Evolutionary conservation across 208 protist genomes (phyloP).

Genomic region (Porcisia hertigi): DNA sequence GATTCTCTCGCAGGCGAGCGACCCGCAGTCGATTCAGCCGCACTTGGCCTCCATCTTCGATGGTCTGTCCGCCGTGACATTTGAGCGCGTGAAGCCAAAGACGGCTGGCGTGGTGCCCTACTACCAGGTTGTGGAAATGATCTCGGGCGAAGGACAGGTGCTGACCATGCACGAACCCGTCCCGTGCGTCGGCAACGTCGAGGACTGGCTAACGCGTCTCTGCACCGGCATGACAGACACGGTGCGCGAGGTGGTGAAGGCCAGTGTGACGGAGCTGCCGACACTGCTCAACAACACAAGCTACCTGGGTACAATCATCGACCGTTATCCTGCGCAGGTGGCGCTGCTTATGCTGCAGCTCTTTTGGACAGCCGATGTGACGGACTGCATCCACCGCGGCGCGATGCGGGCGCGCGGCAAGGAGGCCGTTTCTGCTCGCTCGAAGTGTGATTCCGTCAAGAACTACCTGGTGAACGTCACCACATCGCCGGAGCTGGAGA

Average conservation of each 20-base stretch:
- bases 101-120: slow-evolving; percentile 88
- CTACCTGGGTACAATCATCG: slow-evolving; percentile 92
- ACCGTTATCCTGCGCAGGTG: slow-evolving; percentile 95
- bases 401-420: slow-evolving; percentile 80
- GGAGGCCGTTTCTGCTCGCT: slow-evolving; percentile 71
- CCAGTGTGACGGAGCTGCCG: slow-evolving; percentile 85
- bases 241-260: slow-evolving; percentile 90
- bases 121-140: slow-evolving; percentile 93
- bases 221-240: slow-evolving; percentile 92
- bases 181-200: slow-evolving; percentile 92
- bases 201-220: slow-evolving; percentile 94
- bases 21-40: slow-evolving; percentile 94
- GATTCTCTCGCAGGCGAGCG: slow-evolving; percentile 96
- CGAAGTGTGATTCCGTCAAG: slow-evolving; percentile 90
- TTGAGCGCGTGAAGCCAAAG: slow-evolving; percentile 92
- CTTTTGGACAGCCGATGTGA: slow-evolving; percentile 95
- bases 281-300: slow-evolving; percentile 83
- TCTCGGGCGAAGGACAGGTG: slow-evolving; percentile 89
- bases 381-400: slow-evolving; percentile 91
- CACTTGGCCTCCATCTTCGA: slow-evolving; percentile 96
- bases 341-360: slow-evolving; percentile 96
- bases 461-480: slow-evolving; percentile 93
- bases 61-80: slow-evolving; percentile 86
- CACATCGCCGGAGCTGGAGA: slow-evolving; percentile 84
- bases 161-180: slow-evolving; percentile 89